Evolutionary conservation across 2,329 filamentous ascomycete genomes (phyloP), one percentile per base, ranked within the genome.

Genomic region (Neopestalotiopsis rosae): DNA sequence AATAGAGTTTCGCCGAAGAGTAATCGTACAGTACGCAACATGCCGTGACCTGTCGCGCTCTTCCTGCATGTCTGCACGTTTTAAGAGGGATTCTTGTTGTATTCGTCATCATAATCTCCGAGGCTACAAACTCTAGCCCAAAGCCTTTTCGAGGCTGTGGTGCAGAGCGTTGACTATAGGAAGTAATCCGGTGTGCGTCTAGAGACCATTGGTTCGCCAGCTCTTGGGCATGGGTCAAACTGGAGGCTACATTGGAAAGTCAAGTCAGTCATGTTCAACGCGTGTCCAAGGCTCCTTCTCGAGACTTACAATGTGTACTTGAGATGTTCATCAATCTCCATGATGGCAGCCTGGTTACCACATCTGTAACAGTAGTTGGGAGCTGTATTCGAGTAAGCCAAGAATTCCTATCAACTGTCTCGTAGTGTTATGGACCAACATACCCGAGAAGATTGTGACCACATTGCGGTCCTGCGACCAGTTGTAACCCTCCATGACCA

Each of bases 401-500:
- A 5, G 20, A n/a, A 20, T 20, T 7, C 20, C 13, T n/a, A 32
- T 9, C 13, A 34, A 30, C 3, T 30, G 57, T 30, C 20, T 24
- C 13, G 2, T 34, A 6, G 24, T 30, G n/a, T 6, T 12, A 28
- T 5, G 24, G 24, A 24, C 24, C 24, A 34, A 79, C 85, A 73
- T 84, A 95, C 93, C 94, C 75, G 95, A 98, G 86, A 99, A 99
- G 78, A 99, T 98, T 49, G 96, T 99, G 71, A 99, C 96, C 65
- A 99, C 96, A 75, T 99, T 98, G 74, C 95, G 87, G 80, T 98
- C 96, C 82, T 98, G 96, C 73, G 95, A 98, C 96, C 96, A 99
- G 81, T 98, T 99, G 84, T 98, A 99, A 63, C 96, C 96, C 82
- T 99, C 96, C 95, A 98, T 99, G 70, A 99, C 96, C 80, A 99